Base-by-base conservation (phyloP, 2,329 filamentous ascomycete species). In the Pseudogymnoascus sp. region DNA sequence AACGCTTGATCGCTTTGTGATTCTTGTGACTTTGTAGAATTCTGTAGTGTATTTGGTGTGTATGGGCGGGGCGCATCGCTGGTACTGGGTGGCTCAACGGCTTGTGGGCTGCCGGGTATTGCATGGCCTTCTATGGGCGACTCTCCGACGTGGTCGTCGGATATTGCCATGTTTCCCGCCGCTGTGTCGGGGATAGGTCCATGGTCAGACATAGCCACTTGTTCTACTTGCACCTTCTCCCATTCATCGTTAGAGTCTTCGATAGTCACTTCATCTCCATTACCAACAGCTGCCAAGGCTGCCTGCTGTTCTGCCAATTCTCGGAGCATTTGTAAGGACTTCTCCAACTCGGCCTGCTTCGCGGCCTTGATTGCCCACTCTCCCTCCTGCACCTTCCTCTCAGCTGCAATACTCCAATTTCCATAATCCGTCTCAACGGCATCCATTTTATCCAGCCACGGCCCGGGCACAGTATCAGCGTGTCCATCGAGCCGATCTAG, bases 401-500 rank as follows among this genome's bases (percentile, higher is more conserved):
- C 90, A 33, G 89, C 92, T 57, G 87, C 81, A 57, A 88, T 86
- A 44, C 86, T 84, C 94, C 94, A 99, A 24, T 86, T 82, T 6
- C 85, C 84, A 73, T 93, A 96, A 31, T 86, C 83, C 9, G 81
- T 78, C 72, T 99, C 94, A 4, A 95, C 78, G 0, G 76, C 75
- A 72, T 97, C 94, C 76, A 97, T 87, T 4, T 86, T 82, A 68
- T 96, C 90, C 61, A 97, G 84, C 94, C 93, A 99, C 29, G 78
- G 73, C 40, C 95, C 89, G 0, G 94, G 94, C 8, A 99, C 77
- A 0, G 88, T 90, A 69, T 99, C 94, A 44, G 88, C 81, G 61
- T 86, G 81, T 1, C 91, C 92, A 73, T 97, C 94, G 1, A 97
- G 79, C 33, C 84, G 81, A 73, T 99, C 92, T 11, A 99, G 81